Evolutionary conservation across 306 rosid species (phyloP).

Genomic region (Fragaria vesca): DNA sequence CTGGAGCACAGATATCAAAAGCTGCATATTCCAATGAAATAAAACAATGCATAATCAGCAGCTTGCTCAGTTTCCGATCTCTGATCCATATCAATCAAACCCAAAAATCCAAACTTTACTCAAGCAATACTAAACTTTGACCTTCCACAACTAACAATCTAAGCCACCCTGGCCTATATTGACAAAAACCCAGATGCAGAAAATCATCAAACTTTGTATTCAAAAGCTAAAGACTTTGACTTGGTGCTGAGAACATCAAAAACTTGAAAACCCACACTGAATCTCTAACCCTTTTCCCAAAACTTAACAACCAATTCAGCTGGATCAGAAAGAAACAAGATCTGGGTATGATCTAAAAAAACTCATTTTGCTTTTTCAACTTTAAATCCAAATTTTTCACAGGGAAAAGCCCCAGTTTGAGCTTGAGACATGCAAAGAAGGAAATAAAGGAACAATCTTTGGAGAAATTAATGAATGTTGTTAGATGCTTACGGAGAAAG

Average conservation of each 20-base stretch:
- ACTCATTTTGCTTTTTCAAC: conserved; percentile 40
- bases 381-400: conserved; percentile 32
- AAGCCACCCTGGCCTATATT: conserved; percentile 3
- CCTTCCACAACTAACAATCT: neutral
- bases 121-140: conserved; percentile 20
- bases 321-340: conserved; percentile 61
- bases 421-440: conserved; percentile 13
- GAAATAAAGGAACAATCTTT: conserved; percentile 6
- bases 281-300: conserved; percentile 35
- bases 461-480: conserved; percentile 29
- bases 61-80: neutral
- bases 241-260: conserved; percentile 35
- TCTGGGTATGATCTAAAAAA: conserved; percentile 70
- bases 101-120: neutral
- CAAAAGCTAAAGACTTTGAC: conserved; percentile 47
- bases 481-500: conserved; percentile 32
- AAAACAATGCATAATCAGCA: conserved; percentile 19
- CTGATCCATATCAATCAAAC: conserved; percentile 12
- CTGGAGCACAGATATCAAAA: conserved; percentile 34
- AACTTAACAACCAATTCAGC: conserved; percentile 29
- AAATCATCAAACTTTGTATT: conserved; percentile 20
- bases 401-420: neutral
- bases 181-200: conserved; percentile 30
- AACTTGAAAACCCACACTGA: conserved; percentile 23
- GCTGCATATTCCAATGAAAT: conserved; percentile 35